A percentile compares a stretch with the other conserved stretches of the same genome.
phyloP scores from a whole-genome alignment of 768 basidiomycete genomes.

The Lactifluus volemus region DNA sequence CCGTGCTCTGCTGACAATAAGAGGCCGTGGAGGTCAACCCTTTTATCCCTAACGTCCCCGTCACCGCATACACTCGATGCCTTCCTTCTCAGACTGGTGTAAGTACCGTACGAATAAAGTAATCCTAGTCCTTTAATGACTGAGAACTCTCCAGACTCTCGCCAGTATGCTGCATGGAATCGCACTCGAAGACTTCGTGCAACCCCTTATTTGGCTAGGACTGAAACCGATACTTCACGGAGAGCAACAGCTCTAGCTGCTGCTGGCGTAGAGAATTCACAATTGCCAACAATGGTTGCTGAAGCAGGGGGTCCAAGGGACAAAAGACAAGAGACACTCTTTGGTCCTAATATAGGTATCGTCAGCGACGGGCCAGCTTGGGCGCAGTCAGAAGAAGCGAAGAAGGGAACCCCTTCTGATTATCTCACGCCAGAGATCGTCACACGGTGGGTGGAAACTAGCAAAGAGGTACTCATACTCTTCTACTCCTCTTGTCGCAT shows the following conservation, averaged over 20 bases:
- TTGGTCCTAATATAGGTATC: conserved; percentile 85
- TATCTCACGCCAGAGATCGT: conserved; percentile 78
- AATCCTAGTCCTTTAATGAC: conserved; percentile 16
- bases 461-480: conserved; percentile 57
- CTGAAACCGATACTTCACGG: conserved; percentile 40
- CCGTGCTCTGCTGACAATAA: no score
- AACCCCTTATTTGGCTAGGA: conserved; percentile 43
- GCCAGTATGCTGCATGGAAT: conserved; percentile 50
- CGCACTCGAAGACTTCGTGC: conserved; percentile 45
- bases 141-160: conserved; percentile 30
- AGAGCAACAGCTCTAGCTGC: conserved; percentile 44
- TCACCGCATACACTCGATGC: conserved; percentile 16
- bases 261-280: conserved; percentile 23
- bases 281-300: conserved; percentile 17
- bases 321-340: conserved; percentile 72
- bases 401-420: conserved; percentile 47
- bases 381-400: conserved; percentile 54
- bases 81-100: conserved; percentile 32
- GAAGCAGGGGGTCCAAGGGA: conserved; percentile 30
- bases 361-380: conserved; percentile 61
- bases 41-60: background rate
- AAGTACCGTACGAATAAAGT: conserved; percentile 19
- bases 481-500: background rate
- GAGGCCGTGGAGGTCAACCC: no score
- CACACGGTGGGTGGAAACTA: conserved; percentile 76